Evolutionary conservation across 176 grass and related monocot species (phyloP), one percentile per base, ranked within the genome.

Genomic region (Musa troglodytarum): DNA sequence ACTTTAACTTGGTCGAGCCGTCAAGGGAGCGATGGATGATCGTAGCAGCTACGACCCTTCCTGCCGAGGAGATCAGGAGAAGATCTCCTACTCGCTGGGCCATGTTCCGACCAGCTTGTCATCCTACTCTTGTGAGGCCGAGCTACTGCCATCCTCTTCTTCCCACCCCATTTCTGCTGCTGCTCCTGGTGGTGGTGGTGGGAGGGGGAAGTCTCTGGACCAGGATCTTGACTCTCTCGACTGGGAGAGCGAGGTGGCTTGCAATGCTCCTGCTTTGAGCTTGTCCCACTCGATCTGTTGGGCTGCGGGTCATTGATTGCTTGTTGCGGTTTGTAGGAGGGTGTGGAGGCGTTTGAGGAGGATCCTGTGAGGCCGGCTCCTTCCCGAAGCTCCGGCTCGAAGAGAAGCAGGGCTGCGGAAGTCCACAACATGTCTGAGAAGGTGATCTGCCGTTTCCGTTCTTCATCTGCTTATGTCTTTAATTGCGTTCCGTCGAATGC

Each of bases 381-480:
- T 11, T 19, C 68, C 21, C 84, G 88, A 73, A 81, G 84, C 1
- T 91, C 90, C 1, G 86, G 90, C 66, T 85, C 90, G 80, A 93
- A 98, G 84, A 78, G 94, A 73, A 98, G 90, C 79, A 84, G 94
- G 66, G 94, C 88, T 63, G 90, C 94, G 22, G 94, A 97, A 82
- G 94, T 97, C 74, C 94, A 97, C 74, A 97, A 97, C 81, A 89
- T 97, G 81, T 97, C 94, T 61, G 94, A 97, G 69, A 97, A 97
- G 94, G 94, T 97, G 69, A 12, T 74, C 54, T 19, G 52, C 17
- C 24, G 65, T 53, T 70, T 71, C 68, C 9, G 8, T 16, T 11
- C 15, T n/a, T 4, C 8, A 20, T 24, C 34, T 43, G 4, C 34
- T 43, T 43, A 43, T 43, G 34, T 43, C 34, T 43, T 43, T 5